Base-by-base conservation (phyloP, 768 basidiomycete species). In the Xerocomellus dryophilus region DNA sequence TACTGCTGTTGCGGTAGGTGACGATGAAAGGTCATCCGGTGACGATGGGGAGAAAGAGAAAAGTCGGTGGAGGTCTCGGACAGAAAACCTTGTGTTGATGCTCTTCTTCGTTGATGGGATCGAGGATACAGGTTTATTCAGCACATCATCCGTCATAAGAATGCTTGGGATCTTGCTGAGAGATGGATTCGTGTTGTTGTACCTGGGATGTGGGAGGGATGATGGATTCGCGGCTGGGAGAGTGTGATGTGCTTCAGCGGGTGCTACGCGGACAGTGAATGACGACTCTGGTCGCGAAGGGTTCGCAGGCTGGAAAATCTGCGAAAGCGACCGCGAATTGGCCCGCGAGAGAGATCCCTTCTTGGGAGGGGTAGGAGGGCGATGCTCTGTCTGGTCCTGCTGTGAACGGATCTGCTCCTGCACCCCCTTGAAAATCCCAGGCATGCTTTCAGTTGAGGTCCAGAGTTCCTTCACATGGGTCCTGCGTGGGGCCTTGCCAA, bases 391-490 rank as follows among this genome's bases (percentile, higher is more conserved):
- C 38, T 62, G 53, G 25, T 52, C 50, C 20, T 60, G 58, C 11
- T 58, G 54, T 17, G 58, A 49, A 23, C 32, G 54, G 40, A 59
- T 50, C 49, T 66, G 68, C 27, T 63, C 61, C n/a, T 68, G 64
- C 29, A 63, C 21, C 4, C 65, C 69, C 43, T 56, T 63, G 51
- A 65, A 71, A 18, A 58, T 60, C n/a, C 61, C 61, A 9, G 67
- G 61, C 53, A 56, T 62, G 50, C 54, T 64, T 43, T 68, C 68
- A 41, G 45, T 66, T 40, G 63, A 68, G 42, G 66, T 63, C 68
- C 65, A 68, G 47, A 70, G 62, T 11, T 80, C 74, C 64, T 74
- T 75, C 17, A 71, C 70, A 50, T 72, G 72, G n/a, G 74, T 64
- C 66, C 73, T 70, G 38, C 64, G 64, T 23, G 69, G 62, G 27